Evolutionary conservation across 768 basidiomycete species (phyloP), one percentile per base, ranked within the genome.

Genomic region (Sporobolomyces phaffii): DNA sequence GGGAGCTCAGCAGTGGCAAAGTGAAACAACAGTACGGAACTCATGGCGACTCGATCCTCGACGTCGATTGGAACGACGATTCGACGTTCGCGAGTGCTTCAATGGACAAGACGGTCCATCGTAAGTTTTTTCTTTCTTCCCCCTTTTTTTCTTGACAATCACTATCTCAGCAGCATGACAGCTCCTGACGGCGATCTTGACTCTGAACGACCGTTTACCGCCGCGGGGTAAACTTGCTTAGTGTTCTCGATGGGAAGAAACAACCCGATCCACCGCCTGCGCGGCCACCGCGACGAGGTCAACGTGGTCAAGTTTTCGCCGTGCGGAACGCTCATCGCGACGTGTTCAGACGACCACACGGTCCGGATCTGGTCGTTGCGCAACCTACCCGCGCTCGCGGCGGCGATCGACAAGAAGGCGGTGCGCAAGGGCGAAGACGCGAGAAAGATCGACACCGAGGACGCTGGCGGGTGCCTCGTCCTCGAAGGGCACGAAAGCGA

Each of bases 211-310:
- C n/a, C n/a, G n/a, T n/a, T n/a, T n/a, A n/a, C n/a, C n/a, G n/a
- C n/a, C n/a, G n/a, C n/a, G n/a, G n/a, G n/a, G n/a, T n/a, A n/a
- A n/a, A n/a, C n/a, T n/a, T n/a, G n/a, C n/a, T n/a, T n/a, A 73
- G 71, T 72, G 17, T 65, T 72, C 57, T 60, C 47, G 28, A 69
- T 47, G 1, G 33, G 54, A 14, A 61, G 70, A 18, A 26, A 60
- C 7, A 64, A 68, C 6, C 71, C 74, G 15, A 47, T 74, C 15
- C 58, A 73, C 47, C 73, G 72, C 20, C 73, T 77, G 62, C 63
- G 68, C 51, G 77, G 77, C 10, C 77, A 77, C 58, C 72, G 69
- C 29, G 75, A 77, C 65, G 77, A 77, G 49, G 74, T 77, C 63
- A 77, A 77, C 64, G 60, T 57, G 20, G 69, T 76, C 59, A 64